Evolutionary conservation across 129 eudicot species (phyloP).

Genomic region (Daucus carota): DNA sequence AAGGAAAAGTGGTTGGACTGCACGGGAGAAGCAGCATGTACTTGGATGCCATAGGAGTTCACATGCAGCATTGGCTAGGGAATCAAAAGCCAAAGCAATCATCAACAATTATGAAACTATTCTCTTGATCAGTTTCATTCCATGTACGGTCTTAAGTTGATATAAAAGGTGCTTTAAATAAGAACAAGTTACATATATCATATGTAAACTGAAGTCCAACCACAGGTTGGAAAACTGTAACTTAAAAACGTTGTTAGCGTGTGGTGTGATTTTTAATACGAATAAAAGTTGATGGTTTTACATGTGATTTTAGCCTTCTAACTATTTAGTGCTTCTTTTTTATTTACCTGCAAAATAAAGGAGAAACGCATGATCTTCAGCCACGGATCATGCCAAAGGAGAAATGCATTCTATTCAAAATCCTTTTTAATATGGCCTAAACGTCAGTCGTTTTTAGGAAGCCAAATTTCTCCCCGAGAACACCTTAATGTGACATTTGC

Average conservation of each 20-base stretch:
- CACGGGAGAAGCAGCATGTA: conserved; percentile 56
- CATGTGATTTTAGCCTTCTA: not conserved
- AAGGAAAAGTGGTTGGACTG: conserved; percentile 58
- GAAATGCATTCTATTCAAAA: no score
- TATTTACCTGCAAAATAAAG: no score
- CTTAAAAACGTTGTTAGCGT: not conserved
- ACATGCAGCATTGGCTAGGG: conserved; percentile 64
- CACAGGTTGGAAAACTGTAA: not conserved
- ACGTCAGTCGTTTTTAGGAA: no score
- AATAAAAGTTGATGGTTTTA: not conserved
- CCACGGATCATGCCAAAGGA: no score
- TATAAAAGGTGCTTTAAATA: not conserved
- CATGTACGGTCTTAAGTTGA: not conserved
- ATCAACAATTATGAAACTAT: conserved; percentile 32
- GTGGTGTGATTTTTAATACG: not conserved
- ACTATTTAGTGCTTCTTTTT: no score
- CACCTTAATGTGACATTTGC: no score
- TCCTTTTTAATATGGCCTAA: no score
- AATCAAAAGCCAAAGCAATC: conserved; percentile 29
- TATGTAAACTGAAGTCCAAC: conserved; percentile 1
- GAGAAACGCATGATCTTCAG: no score
- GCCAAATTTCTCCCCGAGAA: no score
- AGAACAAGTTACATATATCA: not conserved
- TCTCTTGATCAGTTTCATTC: conserved; percentile 20
- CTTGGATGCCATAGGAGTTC: conserved; percentile 64